Evolutionary conservation across 768 basidiomycete species (phyloP).

Genomic region (Arthromyces matolae): DNA sequence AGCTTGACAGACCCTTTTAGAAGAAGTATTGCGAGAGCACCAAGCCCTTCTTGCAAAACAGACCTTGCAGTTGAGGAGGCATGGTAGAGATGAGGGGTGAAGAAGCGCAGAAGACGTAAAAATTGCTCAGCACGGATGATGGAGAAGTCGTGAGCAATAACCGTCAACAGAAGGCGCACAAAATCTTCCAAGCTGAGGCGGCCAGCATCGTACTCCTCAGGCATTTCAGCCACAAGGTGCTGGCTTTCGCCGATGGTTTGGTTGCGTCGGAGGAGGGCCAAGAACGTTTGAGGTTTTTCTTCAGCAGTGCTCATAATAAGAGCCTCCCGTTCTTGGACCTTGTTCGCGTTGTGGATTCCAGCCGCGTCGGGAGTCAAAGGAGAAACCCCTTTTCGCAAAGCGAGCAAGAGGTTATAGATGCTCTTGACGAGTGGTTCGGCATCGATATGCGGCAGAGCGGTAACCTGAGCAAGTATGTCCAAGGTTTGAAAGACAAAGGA

Average conservation of each 20-base stretch:
- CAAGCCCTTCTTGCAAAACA: conserved; percentile 63
- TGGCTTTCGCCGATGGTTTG: conserved; percentile 36
- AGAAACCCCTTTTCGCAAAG: conserved; percentile 44
- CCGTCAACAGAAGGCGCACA: conserved; percentile 69
- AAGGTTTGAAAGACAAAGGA: conserved; percentile 73
- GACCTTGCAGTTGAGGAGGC: conserved; percentile 48
- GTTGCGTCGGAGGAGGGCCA: conserved; percentile 48
- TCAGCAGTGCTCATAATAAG: conserved; percentile 66
- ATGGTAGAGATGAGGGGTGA: conserved; percentile 56
- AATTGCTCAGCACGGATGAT: conserved; percentile 69
- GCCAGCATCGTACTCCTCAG: conserved; percentile 57
- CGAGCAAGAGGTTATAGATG: conserved; percentile 55
- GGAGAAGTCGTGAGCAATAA: conserved; percentile 71
- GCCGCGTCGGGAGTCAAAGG: conserved; percentile 51
- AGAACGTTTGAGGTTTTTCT: conserved; percentile 68
- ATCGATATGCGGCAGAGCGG: conserved; percentile 46
- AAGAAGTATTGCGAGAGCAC: conserved; percentile 59
- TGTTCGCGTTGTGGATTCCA: conserved; percentile 63
- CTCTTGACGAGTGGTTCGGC: conserved; percentile 50
- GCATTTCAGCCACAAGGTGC: conserved; percentile 43
- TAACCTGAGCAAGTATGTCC: conserved; percentile 55
- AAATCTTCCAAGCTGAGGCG: conserved; percentile 60
- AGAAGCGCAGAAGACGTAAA: conserved; percentile 53
- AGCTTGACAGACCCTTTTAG: conserved; percentile 41
- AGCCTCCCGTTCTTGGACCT: conserved; percentile 65